Conservation (phyloP, 2,329 filamentous ascomycete species). For the Aspergillus oerlinghausenensis region DNA sequence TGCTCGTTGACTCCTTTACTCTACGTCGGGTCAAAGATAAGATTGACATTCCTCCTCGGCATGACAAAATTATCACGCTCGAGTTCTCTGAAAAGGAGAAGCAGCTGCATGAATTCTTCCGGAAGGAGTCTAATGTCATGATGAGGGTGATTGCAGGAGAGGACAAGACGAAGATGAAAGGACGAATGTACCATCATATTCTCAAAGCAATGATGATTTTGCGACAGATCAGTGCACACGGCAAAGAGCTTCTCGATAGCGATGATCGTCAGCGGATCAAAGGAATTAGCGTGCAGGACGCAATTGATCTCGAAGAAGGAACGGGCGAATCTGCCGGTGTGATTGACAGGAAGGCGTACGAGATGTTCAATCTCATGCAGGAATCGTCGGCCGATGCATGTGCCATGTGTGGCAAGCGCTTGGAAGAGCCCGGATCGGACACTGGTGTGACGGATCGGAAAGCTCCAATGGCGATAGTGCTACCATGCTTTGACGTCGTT, state of each 20-base stretch:
- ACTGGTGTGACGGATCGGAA: slow-evolving; percentile 49
- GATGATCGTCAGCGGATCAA: slow-evolving; percentile 76
- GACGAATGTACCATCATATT: slow-evolving; percentile 89
- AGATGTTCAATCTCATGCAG: slow-evolving; percentile 77
- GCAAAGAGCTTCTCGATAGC: slow-evolving; percentile 81
- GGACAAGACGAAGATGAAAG: slow-evolving; percentile 65
- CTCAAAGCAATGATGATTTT: slow-evolving; percentile 86
- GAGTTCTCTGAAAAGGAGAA: slow-evolving; percentile 72
- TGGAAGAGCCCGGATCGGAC: slow-evolving; percentile 52
- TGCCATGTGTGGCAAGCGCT: slow-evolving; percentile 61
- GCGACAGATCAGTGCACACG: slow-evolving; percentile 86
- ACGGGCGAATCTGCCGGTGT: slow-evolving; percentile 56
- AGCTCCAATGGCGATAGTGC: slow-evolving; percentile 64
- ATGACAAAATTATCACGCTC: slow-evolving; percentile 68
- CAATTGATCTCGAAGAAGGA: slow-evolving; percentile 84
- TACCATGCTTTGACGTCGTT: slow-evolving; percentile 80
- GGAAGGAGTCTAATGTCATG: slow-evolving; percentile 72
- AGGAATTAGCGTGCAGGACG: slow-evolving; percentile 75
- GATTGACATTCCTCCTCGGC: slow-evolving; percentile 72
- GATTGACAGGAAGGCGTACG: slow-evolving; percentile 70
- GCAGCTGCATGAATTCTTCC: slow-evolving; percentile 77
- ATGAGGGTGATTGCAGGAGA: slow-evolving; percentile 69
- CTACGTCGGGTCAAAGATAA: slow-evolving; percentile 87
- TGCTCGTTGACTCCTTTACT: slow-evolving; percentile 92
- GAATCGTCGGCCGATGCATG: slow-evolving; percentile 76